phyloP scores from a whole-genome alignment of 306 rosid genomes.

The Castanea mollissima region DNA sequence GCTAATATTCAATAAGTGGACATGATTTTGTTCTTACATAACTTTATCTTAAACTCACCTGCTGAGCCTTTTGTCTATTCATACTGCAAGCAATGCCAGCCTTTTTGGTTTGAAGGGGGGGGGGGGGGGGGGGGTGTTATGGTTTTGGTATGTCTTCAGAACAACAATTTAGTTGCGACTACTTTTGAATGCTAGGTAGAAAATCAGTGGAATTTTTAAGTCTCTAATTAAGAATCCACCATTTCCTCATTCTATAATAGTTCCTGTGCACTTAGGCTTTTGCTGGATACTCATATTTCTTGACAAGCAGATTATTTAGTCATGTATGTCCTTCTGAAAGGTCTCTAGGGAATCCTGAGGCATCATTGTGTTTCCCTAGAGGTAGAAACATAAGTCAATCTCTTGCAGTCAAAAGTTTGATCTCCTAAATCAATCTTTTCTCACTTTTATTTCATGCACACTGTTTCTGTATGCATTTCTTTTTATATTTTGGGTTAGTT shows the following conservation, averaged over 20 bases:
- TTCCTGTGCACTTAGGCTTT: neutral
- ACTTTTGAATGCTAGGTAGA: neutral
- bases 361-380: neutral
- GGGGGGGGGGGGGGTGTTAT: too few species aligned
- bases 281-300: neutral
- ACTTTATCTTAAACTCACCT: neutral
- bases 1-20: constrained; percentile 4
- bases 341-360: neutral
- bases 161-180: neutral
- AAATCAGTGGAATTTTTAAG: neutral
- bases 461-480: neutral
- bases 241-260: neutral
- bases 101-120: too few species aligned
- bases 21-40: neutral
- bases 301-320: neutral
- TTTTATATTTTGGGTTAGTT: neutral
- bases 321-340: neutral
- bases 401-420: neutral
- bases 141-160: neutral
- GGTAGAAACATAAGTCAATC: neutral
- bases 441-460: neutral
- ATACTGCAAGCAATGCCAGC: neutral
- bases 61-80: neutral
- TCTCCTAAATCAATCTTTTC: neutral
- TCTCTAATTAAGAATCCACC: neutral